Conservation (phyloP, 148 eudicot genomes). For the Chenopodium formosanum region DNA sequence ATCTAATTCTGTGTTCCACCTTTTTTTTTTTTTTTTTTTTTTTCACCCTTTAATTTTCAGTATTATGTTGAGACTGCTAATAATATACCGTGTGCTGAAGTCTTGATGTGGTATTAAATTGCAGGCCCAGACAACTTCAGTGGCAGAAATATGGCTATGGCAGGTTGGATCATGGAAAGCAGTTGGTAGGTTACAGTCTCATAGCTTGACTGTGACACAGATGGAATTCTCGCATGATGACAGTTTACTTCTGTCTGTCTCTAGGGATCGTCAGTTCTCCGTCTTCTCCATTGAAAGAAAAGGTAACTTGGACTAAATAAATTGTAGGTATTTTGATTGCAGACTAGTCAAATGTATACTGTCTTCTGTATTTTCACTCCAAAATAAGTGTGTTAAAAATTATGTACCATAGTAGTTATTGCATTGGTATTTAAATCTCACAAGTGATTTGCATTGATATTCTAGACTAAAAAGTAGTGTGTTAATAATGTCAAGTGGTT, state of each 20-base stretch:
- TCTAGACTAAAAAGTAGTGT: neutral
- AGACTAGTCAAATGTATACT: neutral
- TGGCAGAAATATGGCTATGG: conserved; percentile 98
- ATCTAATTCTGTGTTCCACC: neutral
- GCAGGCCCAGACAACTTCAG: conserved; percentile 85
- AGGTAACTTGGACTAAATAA: conserved; percentile 36
- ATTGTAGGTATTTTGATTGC: neutral
- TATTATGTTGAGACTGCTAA: neutral
- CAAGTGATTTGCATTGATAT: neutral
- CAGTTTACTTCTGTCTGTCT: conserved; percentile 80
- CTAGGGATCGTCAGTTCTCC: conserved; percentile 91
- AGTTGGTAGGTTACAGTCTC: conserved; percentile 83
- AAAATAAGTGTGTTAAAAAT: neutral
- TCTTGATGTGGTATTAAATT: conserved; percentile 4
- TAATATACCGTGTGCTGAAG: neutral
- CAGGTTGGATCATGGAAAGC: conserved; percentile 96
- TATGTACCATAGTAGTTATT: neutral
- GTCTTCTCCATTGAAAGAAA: conserved; percentile 60
- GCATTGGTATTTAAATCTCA: neutral
- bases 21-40: neutral
- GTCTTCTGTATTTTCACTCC: neutral
- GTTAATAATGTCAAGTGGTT: neutral
- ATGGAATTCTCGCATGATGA: conserved; percentile 92
- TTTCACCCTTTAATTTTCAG: neutral
- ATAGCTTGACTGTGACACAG: conserved; percentile 87